Evolutionary conservation across 1,139 yeast species (phyloP), one percentile per base, ranked within the genome.

Genomic region (Kurtzmaniella quercitrusa): DNA sequence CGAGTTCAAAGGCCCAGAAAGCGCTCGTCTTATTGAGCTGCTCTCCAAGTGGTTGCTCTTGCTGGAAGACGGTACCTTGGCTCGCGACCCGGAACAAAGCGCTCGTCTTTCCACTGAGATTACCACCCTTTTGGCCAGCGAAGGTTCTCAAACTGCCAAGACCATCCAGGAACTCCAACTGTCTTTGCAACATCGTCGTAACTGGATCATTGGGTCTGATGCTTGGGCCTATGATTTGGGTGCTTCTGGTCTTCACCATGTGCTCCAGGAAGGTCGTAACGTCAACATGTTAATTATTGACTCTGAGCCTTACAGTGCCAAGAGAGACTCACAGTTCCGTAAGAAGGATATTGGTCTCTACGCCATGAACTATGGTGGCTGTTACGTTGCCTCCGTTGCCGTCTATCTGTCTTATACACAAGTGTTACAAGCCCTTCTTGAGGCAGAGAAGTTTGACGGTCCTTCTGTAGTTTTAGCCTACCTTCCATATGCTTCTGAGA

Each of bases 211-310:
- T 48, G 97, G 97, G 19, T 88, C 97, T 7, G 98, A 91, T 63
- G 81, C 95, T 28, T 91, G 98, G 98, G 78, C 96, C 17, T 89
- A 84, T 59, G 98, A 91, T 67, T 71, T 88, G 52, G 98, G 98
- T 34, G 75, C 87, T 50, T 85, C 96, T 9, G 96, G 98, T 61
- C 86, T 91, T 42, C 98, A 93, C 63, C 84, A 83, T 56, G 84
- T 88, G 14, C 70, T 91, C 39, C 68, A 89, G 28, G 82, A 93
- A 0, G 84, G 84, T 38, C 75, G 82, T 59, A 87, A 89, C 57
- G 67, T 91, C 54, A 93, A 93, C 62, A 78, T 91, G 79, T 78
- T 91, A 57, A 74, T 93, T 44, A 84, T 91, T 54, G 98, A 91
- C 61, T 85, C 94, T n/a, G 93, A 88, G 57, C 94, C 96, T n/a